Percentiles rank a stretch among this genome's conserved stretches.
These are phyloP conservation scores for Saccharomycopsis hybrid DNA, from an alignment of 1,139 yeast genomes.

Conservation along the genomic window DNA sequence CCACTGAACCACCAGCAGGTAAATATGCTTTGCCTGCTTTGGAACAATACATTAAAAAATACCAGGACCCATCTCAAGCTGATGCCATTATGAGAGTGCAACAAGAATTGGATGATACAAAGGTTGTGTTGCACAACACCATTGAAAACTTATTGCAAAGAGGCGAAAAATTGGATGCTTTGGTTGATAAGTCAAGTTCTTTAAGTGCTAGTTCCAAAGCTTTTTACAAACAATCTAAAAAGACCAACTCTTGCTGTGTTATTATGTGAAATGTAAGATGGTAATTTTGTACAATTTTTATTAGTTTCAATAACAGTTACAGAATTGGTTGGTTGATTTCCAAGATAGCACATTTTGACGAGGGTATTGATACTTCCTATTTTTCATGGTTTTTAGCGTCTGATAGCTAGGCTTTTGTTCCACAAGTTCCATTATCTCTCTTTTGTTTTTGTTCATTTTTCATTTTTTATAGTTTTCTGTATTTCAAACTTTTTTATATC, in stretches of 20 bases:
- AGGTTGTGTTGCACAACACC: slow-evolving; percentile 91
- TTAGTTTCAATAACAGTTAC: too few relatives aligned
- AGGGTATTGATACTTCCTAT: too few relatives aligned
- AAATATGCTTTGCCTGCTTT: slow-evolving; percentile 53
- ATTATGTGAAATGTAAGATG: slow-evolving; percentile 65
- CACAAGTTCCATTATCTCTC: too few relatives aligned
- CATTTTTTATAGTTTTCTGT: too few relatives aligned
- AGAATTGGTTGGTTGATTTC: too few relatives aligned
- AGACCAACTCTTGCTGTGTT: slow-evolving; percentile 93
- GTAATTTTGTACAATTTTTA: too few relatives aligned
- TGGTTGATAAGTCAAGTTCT: slow-evolving; percentile 94
- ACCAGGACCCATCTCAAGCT: slow-evolving; percentile 96
- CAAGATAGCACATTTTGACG: too few relatives aligned
- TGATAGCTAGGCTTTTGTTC: too few relatives aligned
- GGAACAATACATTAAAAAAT: slow-evolving; percentile 66
- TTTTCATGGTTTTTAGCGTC: too few relatives aligned
- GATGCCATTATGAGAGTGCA: slow-evolving; percentile 96
- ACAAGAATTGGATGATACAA: slow-evolving; percentile 95
- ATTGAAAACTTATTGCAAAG: slow-evolving; percentile 91
- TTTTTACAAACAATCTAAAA: slow-evolving; percentile 96
- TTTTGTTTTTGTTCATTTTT: too few relatives aligned
- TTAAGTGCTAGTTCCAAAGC: slow-evolving; percentile 81
- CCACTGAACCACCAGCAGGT: slow-evolving; percentile 39
- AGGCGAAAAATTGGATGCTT: slow-evolving; percentile 90
- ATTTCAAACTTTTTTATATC: too few relatives aligned